phyloP scores from a whole-genome alignment of 495 filamentous ascomycete genomes.

The Aspergillus cavernicola region DNA sequence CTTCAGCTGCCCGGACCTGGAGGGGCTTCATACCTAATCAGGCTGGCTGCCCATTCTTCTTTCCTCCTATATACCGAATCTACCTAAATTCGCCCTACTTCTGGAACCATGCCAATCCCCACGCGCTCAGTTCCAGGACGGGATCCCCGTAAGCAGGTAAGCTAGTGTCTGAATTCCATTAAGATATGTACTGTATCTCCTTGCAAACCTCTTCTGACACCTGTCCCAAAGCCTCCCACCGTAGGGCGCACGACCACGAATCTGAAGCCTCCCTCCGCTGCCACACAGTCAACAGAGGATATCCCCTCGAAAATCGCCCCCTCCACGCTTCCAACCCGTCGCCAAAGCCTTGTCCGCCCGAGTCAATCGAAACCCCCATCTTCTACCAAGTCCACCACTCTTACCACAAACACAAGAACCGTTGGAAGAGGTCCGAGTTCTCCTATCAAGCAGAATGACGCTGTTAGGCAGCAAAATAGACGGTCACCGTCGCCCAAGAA shows the following conservation, averaged over 20 bases:
- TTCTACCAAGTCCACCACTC: slow-evolving; percentile 11
- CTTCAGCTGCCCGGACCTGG: background rate
- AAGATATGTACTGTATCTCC: slow-evolving; percentile 13
- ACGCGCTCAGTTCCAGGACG: slow-evolving; percentile 37
- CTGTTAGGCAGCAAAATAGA: slow-evolving; percentile 12
- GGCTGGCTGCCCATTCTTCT: background rate
- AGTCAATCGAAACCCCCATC: slow-evolving; percentile 22
- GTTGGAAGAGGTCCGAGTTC: slow-evolving; percentile 26
- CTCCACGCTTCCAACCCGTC: slow-evolving; percentile 19
- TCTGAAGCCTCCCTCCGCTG: slow-evolving; percentile 6
- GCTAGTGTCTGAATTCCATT: too few relatives aligned
- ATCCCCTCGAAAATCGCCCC: background rate
- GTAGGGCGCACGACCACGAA: slow-evolving; percentile 28
- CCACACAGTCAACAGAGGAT: slow-evolving; percentile 2
- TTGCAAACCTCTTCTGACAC: slow-evolving; percentile 15
- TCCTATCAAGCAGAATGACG: slow-evolving; percentile 25
- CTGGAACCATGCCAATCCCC: slow-evolving; percentile 38
- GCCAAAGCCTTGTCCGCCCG: slow-evolving; percentile 35
- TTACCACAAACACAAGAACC: slow-evolving; percentile 16
- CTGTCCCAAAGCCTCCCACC: slow-evolving; percentile 22
- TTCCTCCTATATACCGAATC: too few relatives aligned
- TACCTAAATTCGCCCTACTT: background rate
- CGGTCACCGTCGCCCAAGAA: slow-evolving; percentile 34
- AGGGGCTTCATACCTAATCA: background rate
- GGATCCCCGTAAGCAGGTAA: slow-evolving; percentile 37